Percentiles rank a stretch among this genome's conserved stretches.
phyloP scores from a whole-genome alignment of 768 basidiomycete species.

The Podaxis mareebaensis region DNA sequence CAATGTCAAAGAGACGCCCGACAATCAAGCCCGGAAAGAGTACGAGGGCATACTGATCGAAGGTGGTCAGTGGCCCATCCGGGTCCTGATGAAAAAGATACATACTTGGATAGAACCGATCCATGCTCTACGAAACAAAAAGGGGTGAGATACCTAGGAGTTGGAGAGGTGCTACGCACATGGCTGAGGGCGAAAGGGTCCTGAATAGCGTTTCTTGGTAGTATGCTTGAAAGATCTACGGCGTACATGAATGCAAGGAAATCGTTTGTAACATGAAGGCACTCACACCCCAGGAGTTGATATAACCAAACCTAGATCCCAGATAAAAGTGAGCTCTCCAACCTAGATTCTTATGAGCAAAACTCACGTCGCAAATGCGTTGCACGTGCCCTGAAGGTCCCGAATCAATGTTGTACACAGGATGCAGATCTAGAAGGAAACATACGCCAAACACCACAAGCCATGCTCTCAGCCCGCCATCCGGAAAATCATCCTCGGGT shows the following conservation, averaged over 20 bases:
- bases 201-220: not conserved
- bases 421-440: not conserved
- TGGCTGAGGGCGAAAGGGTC: not conserved
- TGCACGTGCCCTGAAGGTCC: not conserved
- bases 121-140: not conserved
- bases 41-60: conserved; percentile 54
- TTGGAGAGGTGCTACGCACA: conserved; percentile 29
- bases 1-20: conserved; percentile 66
- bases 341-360: not conserved
- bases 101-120: not conserved
- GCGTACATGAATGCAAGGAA: not conserved
- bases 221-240: not conserved
- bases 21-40: conserved; percentile 55
- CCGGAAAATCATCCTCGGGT: not conserved
- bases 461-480: not conserved
- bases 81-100: not conserved
- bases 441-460: not conserved
- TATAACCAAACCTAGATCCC: not conserved
- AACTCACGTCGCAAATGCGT: not conserved
- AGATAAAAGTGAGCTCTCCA: not conserved
- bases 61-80: not conserved
- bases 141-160: not conserved
- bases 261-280: not conserved
- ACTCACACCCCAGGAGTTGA: not conserved
- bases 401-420: not conserved